Conservation (phyloP, 129 eudicot species). For the Solidago caesia region DNA sequence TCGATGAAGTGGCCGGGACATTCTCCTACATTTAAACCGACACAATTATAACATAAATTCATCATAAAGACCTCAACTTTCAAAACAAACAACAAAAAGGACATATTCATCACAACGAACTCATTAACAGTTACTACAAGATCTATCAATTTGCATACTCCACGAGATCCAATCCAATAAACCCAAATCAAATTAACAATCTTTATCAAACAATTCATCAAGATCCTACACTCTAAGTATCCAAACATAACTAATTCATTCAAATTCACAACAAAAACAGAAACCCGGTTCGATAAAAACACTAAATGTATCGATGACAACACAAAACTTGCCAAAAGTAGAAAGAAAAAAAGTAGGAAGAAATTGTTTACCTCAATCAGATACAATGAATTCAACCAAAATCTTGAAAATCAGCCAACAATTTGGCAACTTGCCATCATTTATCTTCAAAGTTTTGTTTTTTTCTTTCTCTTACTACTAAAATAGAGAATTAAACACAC, state of each 20-base stretch:
- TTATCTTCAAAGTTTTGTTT: not conserved
- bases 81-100: not conserved
- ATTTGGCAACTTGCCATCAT: slow-evolving; percentile 15
- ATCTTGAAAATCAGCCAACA: slow-evolving; percentile 18
- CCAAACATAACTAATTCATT: slow-evolving; percentile 6
- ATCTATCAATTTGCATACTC: not conserved
- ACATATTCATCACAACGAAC: not conserved
- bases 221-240: slow-evolving; percentile 19
- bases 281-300: not conserved
- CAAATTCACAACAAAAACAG: slow-evolving; percentile 8
- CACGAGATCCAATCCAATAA: slow-evolving; percentile 25
- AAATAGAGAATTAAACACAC: not conserved
- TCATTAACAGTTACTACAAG: not conserved
- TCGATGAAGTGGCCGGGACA: slow-evolving; percentile 88
- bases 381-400: slow-evolving; percentile 13
- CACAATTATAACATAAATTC: not conserved
- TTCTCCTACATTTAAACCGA: slow-evolving; percentile 43
- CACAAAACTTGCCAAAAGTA: not conserved
- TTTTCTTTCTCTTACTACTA: not conserved
- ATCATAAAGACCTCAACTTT: not conserved
- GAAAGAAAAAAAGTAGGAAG: slow-evolving; percentile 7
- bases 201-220: slow-evolving; percentile 3
- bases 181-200: slow-evolving; percentile 6
- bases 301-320: not conserved
- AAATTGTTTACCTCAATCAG: slow-evolving; percentile 23